Percentiles rank a stretch among this genome's conserved stretches.
These are phyloP conservation scores for Fusarium equiseti DNA, from an alignment of 2,329 filamentous ascomycete genomes.

Conservation along the genomic window DNA sequence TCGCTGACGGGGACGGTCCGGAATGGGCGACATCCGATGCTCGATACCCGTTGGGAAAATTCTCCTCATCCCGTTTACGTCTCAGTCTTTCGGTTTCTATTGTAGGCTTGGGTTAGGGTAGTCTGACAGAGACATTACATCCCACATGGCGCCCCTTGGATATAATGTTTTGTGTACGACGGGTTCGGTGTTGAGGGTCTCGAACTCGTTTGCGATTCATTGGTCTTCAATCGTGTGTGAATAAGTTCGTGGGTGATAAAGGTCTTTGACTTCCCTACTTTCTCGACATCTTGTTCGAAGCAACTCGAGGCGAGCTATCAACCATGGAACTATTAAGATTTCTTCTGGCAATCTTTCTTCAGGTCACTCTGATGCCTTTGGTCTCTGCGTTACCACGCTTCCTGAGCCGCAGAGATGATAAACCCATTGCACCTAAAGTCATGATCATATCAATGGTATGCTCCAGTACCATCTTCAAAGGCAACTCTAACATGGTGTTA, in stretches of 20 bases:
- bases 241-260: slow-evolving; percentile 16
- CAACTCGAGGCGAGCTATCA: neutral
- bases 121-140: slow-evolving; percentile 42
- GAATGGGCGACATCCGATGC: slow-evolving; percentile 11
- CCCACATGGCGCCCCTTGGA: slow-evolving; percentile 12
- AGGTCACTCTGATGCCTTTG: neutral
- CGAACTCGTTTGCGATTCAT: slow-evolving; percentile 7
- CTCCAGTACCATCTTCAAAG: slow-evolving; percentile 2
- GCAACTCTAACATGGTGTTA: slow-evolving; percentile 47
- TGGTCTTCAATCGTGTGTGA: neutral
- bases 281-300: neutral
- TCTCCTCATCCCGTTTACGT: neutral
- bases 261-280: neutral
- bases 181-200: slow-evolving; percentile 18
- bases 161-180: slow-evolving; percentile 24
- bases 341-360: slow-evolving; percentile 17
- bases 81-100: neutral
- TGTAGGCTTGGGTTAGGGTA: slow-evolving; percentile 1
- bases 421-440: slow-evolving; percentile 65
- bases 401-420: neutral
- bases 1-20: slow-evolving; percentile 10
- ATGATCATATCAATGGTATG: slow-evolving; percentile 73
- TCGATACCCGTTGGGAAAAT: slow-evolving; percentile 3
- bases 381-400: slow-evolving; percentile 8
- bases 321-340: slow-evolving; percentile 22